phyloP scores from a whole-genome alignment of 2,329 filamentous ascomycete species.

The Beauveria asiatica region DNA sequence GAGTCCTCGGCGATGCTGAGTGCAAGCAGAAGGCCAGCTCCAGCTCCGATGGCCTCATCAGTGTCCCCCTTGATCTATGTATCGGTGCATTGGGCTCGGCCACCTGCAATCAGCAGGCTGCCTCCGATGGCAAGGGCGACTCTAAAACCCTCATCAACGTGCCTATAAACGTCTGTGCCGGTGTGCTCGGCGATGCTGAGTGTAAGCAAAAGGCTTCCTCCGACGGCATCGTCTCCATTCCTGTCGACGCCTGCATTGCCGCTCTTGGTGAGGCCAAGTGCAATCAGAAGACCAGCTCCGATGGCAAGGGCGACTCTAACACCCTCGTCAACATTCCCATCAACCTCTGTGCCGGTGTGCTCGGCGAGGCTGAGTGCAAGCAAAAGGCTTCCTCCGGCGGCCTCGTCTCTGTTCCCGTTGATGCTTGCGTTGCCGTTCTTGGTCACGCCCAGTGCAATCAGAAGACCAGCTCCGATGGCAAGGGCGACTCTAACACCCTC shows the following conservation, averaged over 20 bases:
- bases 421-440: background rate
- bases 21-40: background rate
- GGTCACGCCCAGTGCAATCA: background rate
- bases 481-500: no score
- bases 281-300: background rate
- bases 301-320: background rate
- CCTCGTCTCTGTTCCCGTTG: background rate
- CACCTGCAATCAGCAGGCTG: background rate
- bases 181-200: background rate
- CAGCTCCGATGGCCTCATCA: background rate
- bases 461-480: no score
- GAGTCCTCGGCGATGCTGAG: background rate
- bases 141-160: background rate
- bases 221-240: background rate
- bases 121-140: background rate
- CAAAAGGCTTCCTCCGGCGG: background rate
- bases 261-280: background rate
- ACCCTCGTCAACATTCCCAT: background rate
- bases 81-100: background rate
- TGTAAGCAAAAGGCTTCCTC: background rate
- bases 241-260: background rate
- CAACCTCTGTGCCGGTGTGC: background rate
- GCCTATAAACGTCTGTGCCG: background rate
- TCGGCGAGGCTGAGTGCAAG: constrained; percentile 5
- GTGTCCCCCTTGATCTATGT: background rate